Percentiles rank a stretch among this genome's conserved stretches.
These are phyloP conservation scores for Punica granatum DNA, from an alignment of 345 rosid species.

Conservation along the genomic window DNA sequence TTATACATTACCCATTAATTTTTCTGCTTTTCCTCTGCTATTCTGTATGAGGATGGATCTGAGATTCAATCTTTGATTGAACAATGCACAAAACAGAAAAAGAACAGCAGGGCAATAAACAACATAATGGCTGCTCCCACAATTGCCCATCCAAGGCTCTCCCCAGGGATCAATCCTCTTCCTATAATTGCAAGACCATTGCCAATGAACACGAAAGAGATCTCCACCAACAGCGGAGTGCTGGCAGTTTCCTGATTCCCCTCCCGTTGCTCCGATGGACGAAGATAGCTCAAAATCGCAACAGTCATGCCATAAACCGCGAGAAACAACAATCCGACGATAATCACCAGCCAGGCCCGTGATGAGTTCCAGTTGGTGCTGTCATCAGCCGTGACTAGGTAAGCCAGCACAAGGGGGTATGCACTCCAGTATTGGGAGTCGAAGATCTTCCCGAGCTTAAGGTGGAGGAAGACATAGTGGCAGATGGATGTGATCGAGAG, in stretches of 20 bases:
- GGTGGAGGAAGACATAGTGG: neutral
- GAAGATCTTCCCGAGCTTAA: slow-evolving; percentile 5
- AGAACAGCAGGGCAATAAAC: slow-evolving; percentile 1
- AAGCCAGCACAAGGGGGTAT: neutral
- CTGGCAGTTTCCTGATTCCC: neutral
- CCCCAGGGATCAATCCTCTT: slow-evolving; percentile 11
- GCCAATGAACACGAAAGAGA: slow-evolving; percentile 4
- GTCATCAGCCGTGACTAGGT: neutral
- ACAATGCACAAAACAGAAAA: slow-evolving; percentile 1
- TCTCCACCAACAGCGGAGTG: neutral
- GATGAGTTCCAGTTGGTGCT: neutral
- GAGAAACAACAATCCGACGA: slow-evolving; percentile 5
- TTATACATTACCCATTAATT: neutral
- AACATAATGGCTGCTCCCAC: slow-evolving; percentile 5
- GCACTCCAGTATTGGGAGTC: slow-evolving; percentile 7
- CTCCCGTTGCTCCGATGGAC: neutral
- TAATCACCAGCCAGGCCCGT: neutral
- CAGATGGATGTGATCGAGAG: slow-evolving; percentile 3
- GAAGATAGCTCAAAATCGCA: neutral
- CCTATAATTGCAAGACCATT: slow-evolving; percentile 15
- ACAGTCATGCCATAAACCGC: neutral
- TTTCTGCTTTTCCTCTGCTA: neutral
- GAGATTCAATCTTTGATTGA: neutral
- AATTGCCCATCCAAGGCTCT: neutral
- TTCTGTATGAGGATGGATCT: slow-evolving; percentile 1